Evolutionary conservation across 306 rosid genomes (phyloP), one percentile per base, ranked within the genome.

Genomic region (Casuarina equisetifolia): DNA sequence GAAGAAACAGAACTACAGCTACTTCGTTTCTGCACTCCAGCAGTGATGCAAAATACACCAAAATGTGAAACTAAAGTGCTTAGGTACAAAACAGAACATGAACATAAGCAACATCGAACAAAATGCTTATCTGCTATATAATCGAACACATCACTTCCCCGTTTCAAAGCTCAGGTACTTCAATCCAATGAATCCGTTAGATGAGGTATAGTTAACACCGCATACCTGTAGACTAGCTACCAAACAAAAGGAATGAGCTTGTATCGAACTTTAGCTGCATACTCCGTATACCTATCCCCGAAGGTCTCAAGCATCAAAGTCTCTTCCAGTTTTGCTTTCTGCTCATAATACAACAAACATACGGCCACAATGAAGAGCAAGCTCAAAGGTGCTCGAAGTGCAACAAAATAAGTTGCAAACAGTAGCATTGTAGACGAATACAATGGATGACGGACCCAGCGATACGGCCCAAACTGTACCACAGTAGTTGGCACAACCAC

Each of bases 361-460:
- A 91, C 92, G 0, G 85, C 96, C 74, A 83, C 82, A 45, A 87
- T 71, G 72, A 88, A 90, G 11, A 92, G 85, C 79, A 79, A 43
- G 85, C 97, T 88, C 79, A 88, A 70, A 39, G 97, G 97, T 46
- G 98, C 97, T 74, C 86, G 88, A 74, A 95, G 93, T 0, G 98
- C 96, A 76, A 83, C 49, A 57, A 86, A 92, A 80, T 90, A 83
- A 42, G 97, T 87, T 20, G 73, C 92, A 64, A 94, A 92, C 76
- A 94, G 81, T 35, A 92, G 97, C 93, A 82, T 84, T 0, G 91
- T 88, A 10, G 98, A 92, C 0, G 97, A 79, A 71, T 91, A 95
- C 81, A 95, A 88, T 3, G 98, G 98, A 88, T 91, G 97, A 10
- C 97, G 97, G 58, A 92, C 76, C 97, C 89, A 92, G 51, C 98